Percentiles rank a stretch among this genome's conserved stretches.
Conservation (phyloP, 805 yeast genomes). For the Vanderwaltozyma yarrowii region DNA sequence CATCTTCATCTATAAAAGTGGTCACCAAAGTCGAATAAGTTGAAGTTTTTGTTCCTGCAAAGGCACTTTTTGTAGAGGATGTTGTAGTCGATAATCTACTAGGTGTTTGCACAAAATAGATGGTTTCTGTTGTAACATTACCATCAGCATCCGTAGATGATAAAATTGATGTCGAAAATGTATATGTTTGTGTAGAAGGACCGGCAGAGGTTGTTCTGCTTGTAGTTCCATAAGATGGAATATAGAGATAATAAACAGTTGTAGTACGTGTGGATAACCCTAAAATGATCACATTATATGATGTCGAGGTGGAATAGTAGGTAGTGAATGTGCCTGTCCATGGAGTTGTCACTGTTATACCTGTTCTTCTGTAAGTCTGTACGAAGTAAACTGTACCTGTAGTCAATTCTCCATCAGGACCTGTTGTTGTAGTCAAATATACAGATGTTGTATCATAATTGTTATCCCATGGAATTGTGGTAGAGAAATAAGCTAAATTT, state of each 20-base stretch:
- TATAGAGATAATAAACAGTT: background rate
- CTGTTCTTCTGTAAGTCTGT: background rate
- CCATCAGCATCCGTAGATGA: constrained; percentile 8
- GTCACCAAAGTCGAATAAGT: background rate
- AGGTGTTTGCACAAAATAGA: constrained; percentile 8
- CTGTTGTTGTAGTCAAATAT: background rate
- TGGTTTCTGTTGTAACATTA: constrained; percentile 6
- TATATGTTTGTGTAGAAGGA: background rate
- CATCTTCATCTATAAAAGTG: background rate
- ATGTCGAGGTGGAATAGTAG: background rate
- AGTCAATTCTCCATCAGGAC: constrained; percentile 1
- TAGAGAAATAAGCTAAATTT: background rate
- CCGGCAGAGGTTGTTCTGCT: background rate
- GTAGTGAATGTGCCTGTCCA: constrained; percentile 4
- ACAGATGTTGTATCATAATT: background rate
- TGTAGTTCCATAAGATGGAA: background rate
- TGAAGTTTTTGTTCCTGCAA: background rate
- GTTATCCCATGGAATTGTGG: background rate
- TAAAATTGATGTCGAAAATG: constrained; percentile 1
- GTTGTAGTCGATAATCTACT: background rate
- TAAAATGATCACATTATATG: background rate
- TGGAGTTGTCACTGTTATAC: constrained; percentile 1
- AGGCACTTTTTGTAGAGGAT: background rate
- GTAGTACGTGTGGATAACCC: background rate
- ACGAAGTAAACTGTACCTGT: background rate